phyloP scores from a whole-genome alignment of 2,329 filamentous ascomycete species.

The Rutstroemia sp. region DNA sequence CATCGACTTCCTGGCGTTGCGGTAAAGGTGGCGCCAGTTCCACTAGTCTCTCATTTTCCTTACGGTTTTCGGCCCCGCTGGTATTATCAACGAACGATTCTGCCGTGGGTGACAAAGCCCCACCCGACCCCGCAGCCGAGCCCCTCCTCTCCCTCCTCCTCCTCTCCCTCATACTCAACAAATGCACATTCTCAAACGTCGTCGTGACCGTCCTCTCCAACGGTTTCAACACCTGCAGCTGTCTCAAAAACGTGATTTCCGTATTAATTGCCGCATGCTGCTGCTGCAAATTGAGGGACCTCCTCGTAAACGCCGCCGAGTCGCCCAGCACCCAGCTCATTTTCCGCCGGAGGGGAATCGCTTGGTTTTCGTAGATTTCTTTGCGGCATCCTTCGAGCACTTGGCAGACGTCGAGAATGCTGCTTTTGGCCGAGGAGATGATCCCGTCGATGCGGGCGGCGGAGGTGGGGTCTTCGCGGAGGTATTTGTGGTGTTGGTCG shows the following conservation, averaged over 20 bases:
- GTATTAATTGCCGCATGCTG: constrained; percentile 5
- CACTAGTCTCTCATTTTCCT: too few relatives aligned
- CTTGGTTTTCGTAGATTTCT: background rate
- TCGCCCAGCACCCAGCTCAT: constrained; percentile 6
- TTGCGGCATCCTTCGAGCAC: background rate
- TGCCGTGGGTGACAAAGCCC: background rate
- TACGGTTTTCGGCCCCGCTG: background rate
- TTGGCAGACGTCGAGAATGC: background rate
- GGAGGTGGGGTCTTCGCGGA: background rate
- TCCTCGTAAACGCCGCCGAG: background rate
- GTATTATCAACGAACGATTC: background rate
- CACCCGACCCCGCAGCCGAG: background rate
- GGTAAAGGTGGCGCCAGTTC: too few relatives aligned
- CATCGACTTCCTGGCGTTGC: too few relatives aligned
- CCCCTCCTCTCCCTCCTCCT: background rate
- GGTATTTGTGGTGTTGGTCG: background rate
- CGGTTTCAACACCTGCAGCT: background rate
- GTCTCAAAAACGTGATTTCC: constrained; percentile 3
- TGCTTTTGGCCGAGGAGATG: background rate
- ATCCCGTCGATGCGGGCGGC: background rate
- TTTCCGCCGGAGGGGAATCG: background rate
- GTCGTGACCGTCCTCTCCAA: background rate
- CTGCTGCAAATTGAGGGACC: constrained; percentile 1
- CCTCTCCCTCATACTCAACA: background rate
- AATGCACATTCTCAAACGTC: background rate